Conservation (phyloP, 2,329 filamentous ascomycete genomes). For the Cladophialophora yegresii region DNA sequence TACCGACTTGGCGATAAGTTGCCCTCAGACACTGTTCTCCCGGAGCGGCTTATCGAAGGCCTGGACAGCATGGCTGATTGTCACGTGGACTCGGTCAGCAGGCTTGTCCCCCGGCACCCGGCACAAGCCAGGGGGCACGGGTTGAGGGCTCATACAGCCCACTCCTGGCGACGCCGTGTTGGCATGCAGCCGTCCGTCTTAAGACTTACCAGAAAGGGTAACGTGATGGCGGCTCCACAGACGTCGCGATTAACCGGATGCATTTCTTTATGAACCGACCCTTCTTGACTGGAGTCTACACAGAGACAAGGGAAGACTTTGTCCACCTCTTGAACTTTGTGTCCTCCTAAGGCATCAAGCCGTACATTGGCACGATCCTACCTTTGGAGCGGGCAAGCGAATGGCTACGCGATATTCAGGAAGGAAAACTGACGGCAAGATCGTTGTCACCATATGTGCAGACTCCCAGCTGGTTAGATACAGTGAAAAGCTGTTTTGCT, state of each 20-base stretch:
- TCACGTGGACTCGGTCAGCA: conserved; percentile 25
- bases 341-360: conserved; percentile 21
- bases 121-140: not conserved
- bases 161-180: not conserved
- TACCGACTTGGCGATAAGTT: not conserved
- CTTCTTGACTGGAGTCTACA: conserved; percentile 24
- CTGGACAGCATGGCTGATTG: conserved; percentile 15
- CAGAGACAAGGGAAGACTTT: conserved; percentile 30
- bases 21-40: not conserved
- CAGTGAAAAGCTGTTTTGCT: not conserved
- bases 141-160: conserved; percentile 5
- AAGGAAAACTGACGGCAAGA: conserved; percentile 27
- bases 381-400: conserved; percentile 21
- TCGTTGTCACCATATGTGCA: conserved; percentile 21
- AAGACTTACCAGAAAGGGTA: conserved; percentile 4
- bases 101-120: not conserved
- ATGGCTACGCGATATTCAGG: conserved; percentile 26
- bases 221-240: not conserved
- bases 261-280: conserved; percentile 22
- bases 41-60: not conserved
- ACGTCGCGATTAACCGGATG: conserved; percentile 19
- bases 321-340: conserved; percentile 27
- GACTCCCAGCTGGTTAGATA: not conserved
- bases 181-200: not conserved
- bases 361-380: conserved; percentile 27